phyloP scores from a whole-genome alignment of 345 rosid genomes.

The Cardamine occulta region DNA sequence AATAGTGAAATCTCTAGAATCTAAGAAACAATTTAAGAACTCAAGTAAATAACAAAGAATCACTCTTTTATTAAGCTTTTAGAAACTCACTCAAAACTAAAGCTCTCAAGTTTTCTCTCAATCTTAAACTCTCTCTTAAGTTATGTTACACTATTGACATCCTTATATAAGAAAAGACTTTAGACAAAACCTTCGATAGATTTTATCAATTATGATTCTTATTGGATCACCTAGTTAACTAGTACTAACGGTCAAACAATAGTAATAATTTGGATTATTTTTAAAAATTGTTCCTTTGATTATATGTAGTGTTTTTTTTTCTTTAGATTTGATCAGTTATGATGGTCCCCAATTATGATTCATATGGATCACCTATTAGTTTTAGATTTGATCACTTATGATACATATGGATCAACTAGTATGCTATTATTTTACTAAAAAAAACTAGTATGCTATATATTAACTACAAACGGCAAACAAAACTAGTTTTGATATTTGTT shows the following conservation, averaged over 20 bases:
- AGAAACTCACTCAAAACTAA: too few relatives aligned
- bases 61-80: too few relatives aligned
- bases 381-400: not conserved
- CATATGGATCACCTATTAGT: not conserved
- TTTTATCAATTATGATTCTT: conserved; percentile 7
- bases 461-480: not conserved
- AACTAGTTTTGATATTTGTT: not conserved
- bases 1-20: too few relatives aligned
- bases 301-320: not conserved
- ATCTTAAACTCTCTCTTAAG: too few relatives aligned
- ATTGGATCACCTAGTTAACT: conserved; percentile 8
- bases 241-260: not conserved
- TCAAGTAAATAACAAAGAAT: too few relatives aligned
- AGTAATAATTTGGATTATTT: not conserved
- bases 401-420: not conserved
- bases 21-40: too few relatives aligned
- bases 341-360: not conserved
- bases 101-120: too few relatives aligned
- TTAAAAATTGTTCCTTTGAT: not conserved
- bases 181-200: too few relatives aligned
- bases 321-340: not conserved
- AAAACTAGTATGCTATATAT: too few relatives aligned
- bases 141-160: too few relatives aligned
- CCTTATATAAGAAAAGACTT: too few relatives aligned
- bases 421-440: too few relatives aligned